Evolutionary conservation across 345 rosid genomes (phyloP), one percentile per base, ranked within the genome.

Genomic region (Ailanthus altissimus): DNA sequence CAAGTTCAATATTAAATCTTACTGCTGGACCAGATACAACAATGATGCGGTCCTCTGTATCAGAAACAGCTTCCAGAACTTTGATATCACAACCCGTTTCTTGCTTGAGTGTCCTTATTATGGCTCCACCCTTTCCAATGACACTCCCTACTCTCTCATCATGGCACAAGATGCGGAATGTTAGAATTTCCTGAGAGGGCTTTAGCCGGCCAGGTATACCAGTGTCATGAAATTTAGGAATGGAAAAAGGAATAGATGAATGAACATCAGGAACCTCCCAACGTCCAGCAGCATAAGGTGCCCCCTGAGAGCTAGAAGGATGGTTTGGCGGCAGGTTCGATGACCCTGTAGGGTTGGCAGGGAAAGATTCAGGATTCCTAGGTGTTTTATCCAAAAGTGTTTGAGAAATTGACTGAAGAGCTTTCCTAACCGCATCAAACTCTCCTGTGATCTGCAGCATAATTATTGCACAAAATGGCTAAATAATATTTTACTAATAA

Each of bases 51-150:
- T 90, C 93, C 62, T 86, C 89, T 4, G 88, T 81, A 78, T 81
- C 87, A 72, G 91, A 40, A 83, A 83, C 70, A 43, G 87, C 88
- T 67, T 92, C 97, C 74, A 85, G 53, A 76, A 90, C 84, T 81
- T 84, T 90, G 63, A 92, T 90, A 65, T 92, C 97, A 86, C 93
- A 90, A 38, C 94, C 93, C 8, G 93, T 89, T 75, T 89, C 94
- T 84, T 86, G 94, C 84, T 88, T 77, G 23, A 92, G 86, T 32
- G 84, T n/a, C 82, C 83, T 90, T 75, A 92, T 81, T 50, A 88
- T 78, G 53, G 88, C 43, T 73, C 97, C 97, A 32, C 91, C 97
- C 74, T 90, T 92, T 78, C 94, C 97, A 80, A 92, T 92, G 59
- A 92, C 83, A 76, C 86, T 84, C 72, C 97, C 93, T 43, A 89